phyloP scores from a whole-genome alignment of 1,284 basidiomycete species.

The Laetiporus sulphureus region DNA sequence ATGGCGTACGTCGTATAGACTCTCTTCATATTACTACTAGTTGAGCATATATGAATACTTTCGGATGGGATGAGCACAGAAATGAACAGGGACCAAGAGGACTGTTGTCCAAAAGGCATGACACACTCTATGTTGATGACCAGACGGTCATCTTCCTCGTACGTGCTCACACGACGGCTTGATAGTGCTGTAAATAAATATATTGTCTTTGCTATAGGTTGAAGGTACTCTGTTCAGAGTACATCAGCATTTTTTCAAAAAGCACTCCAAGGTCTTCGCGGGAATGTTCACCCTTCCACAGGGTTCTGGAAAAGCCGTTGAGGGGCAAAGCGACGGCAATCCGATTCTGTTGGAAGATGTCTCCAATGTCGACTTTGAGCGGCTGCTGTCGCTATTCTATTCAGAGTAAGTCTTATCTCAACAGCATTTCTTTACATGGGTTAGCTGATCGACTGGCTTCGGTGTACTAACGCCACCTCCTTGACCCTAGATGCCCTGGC shows the following conservation, averaged over 20 bases:
- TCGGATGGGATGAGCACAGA: too few relatives aligned
- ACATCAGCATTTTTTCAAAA: slow-evolving; percentile 20
- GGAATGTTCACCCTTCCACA: slow-evolving; percentile 17
- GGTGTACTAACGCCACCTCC: too few relatives aligned
- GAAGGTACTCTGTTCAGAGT: slow-evolving; percentile 21
- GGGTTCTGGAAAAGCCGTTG: slow-evolving; percentile 7
- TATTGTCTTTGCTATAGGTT: slow-evolving; percentile 12
- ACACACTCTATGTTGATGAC: slow-evolving; percentile 18
- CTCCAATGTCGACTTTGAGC: slow-evolving; percentile 24
- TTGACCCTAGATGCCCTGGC: too few relatives aligned
- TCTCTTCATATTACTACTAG: too few relatives aligned
- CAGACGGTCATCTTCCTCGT: slow-evolving; percentile 18
- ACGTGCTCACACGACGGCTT: background rate
- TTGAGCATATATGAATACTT: too few relatives aligned
- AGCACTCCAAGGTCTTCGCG: slow-evolving; percentile 17
- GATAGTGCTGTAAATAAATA: background rate
- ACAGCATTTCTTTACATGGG: slow-evolving; percentile 1
- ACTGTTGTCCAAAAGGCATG: slow-evolving; percentile 13
- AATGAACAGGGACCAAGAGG: too few relatives aligned
- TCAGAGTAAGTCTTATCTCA: slow-evolving; percentile 20
- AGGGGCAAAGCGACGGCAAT: slow-evolving; percentile 26
- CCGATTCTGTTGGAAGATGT: slow-evolving; percentile 26
- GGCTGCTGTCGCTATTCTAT: slow-evolving; percentile 28
- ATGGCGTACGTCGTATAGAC: too few relatives aligned
- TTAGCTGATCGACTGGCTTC: background rate